These are phyloP conservation scores for Onygenales sp. DNA, from an alignment of 2,329 filamentous ascomycete species.

Conservation along the genomic window DNA sequence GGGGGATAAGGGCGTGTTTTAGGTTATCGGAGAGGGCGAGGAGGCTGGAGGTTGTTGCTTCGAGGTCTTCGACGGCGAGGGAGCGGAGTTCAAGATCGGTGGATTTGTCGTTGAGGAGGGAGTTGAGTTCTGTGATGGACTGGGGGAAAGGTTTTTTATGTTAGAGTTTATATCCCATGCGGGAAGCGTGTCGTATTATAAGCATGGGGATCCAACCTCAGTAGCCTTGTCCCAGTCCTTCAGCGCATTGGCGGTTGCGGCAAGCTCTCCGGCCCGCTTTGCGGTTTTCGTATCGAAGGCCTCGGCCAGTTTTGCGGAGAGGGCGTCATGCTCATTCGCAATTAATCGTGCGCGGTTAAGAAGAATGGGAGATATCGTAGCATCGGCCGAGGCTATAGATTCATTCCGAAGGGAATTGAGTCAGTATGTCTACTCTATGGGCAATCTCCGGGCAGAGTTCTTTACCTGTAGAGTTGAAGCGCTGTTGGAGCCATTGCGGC, in stretches of 20 bases:
- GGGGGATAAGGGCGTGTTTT: constrained; percentile 69
- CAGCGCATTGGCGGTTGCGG: constrained; percentile 42
- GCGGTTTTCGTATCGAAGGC: constrained; percentile 48
- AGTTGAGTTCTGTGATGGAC: constrained; percentile 59
- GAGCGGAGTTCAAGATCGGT: constrained; percentile 51
- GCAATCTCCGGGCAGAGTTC: not conserved
- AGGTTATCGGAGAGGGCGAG: constrained; percentile 56
- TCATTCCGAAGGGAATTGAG: not conserved
- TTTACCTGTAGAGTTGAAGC: constrained; percentile 22
- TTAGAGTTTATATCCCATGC: not conserved
- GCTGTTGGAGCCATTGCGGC: constrained; percentile 14
- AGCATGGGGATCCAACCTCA: constrained; percentile 33
- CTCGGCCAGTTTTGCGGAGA: constrained; percentile 43
- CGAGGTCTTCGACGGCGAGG: constrained; percentile 60
- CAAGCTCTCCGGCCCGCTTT: constrained; percentile 49
- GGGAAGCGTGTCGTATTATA: not conserved
- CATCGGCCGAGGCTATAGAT: not conserved
- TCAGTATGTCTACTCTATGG: not conserved
- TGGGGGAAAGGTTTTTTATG: not conserved
- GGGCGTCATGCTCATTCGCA: constrained; percentile 45
- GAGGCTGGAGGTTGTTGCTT: constrained; percentile 54
- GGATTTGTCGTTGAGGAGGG: constrained; percentile 60
- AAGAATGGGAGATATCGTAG: constrained; percentile 43
- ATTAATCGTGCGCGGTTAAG: constrained; percentile 47
- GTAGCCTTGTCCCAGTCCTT: constrained; percentile 50